Conservation (phyloP, 345 rosid genomes). For the Hibiscus syriacus region DNA sequence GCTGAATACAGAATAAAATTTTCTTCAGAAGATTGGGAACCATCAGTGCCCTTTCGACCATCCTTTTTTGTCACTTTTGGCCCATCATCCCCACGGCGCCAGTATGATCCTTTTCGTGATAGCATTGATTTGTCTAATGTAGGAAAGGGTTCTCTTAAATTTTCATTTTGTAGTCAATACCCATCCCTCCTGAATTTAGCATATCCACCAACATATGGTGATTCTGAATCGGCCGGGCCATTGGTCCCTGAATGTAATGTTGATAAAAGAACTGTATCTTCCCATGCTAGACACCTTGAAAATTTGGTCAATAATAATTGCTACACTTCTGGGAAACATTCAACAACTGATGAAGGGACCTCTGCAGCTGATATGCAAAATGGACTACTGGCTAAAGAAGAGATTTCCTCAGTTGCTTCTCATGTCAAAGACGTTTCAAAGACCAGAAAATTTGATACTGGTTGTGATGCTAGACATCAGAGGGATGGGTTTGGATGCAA, state of each 20-base stretch:
- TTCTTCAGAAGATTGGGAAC: slow-evolving; percentile 75
- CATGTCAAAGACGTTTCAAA: slow-evolving; percentile 29
- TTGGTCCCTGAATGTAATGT: slow-evolving; percentile 28
- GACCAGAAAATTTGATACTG: slow-evolving; percentile 21
- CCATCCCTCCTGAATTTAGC: slow-evolving; percentile 23
- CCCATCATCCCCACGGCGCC: slow-evolving; percentile 42
- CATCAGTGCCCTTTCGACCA: slow-evolving; percentile 75
- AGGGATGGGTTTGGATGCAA: slow-evolving; percentile 38
- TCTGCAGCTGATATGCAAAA: slow-evolving; percentile 41
- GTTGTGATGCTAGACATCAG: slow-evolving; percentile 24
- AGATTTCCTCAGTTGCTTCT: slow-evolving; percentile 34
- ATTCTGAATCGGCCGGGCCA: slow-evolving; percentile 21
- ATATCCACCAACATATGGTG: slow-evolving; percentile 26
- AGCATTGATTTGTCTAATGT: slow-evolving; percentile 35
- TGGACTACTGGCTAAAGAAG: slow-evolving; percentile 33
- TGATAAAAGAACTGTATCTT: slow-evolving; percentile 40
- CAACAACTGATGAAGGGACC: slow-evolving; percentile 31
- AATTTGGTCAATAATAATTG: slow-evolving; percentile 25
- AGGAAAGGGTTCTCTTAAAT: slow-evolving; percentile 28
- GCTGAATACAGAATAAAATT: slow-evolving; percentile 30
- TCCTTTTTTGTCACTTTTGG: slow-evolving; percentile 45
- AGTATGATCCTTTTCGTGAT: slow-evolving; percentile 64
- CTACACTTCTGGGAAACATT: slow-evolving; percentile 28
- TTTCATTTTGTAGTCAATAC: slow-evolving; percentile 30
- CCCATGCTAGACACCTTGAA: slow-evolving; percentile 27